Evolutionary conservation across 805 yeast species (phyloP).

Genomic region (Komagataella pseudopastoris): DNA sequence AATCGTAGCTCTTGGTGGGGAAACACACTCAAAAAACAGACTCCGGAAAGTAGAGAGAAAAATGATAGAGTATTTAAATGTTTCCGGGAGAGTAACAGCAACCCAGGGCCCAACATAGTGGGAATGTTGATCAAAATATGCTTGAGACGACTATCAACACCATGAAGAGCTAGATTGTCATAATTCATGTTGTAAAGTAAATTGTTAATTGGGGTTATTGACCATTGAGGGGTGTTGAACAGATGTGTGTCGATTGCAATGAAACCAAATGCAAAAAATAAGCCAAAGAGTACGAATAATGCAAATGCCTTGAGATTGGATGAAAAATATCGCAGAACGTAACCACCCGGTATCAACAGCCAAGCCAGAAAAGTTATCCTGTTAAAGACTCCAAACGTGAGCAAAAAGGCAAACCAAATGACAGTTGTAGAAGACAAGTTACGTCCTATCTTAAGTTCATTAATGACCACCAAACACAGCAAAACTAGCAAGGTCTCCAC

Average conservation of each 20-base stretch:
- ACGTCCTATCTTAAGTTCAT: slow-evolving; percentile 10
- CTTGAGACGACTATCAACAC: slow-evolving; percentile 66
- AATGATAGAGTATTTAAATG: slow-evolving; percentile 41
- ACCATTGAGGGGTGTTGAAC: slow-evolving; percentile 7
- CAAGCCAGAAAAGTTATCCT: slow-evolving; percentile 76
- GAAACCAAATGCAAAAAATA: slow-evolving; percentile 19
- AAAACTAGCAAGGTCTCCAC: slow-evolving; percentile 54
- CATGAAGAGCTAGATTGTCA: slow-evolving; percentile 61
- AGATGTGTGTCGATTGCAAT: slow-evolving; percentile 41
- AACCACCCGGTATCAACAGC: slow-evolving; percentile 46
- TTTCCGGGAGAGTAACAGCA: slow-evolving; percentile 25
- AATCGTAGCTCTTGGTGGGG: slow-evolving; percentile 96
- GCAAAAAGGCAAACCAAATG: slow-evolving; percentile 30
- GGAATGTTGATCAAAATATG: slow-evolving; percentile 73
- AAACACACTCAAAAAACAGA: slow-evolving; percentile 46
- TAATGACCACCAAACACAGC: slow-evolving; percentile 34
- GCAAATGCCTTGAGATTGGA: slow-evolving; percentile 18
- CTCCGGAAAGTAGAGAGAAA: slow-evolving; percentile 47
- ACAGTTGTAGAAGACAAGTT: background rate
- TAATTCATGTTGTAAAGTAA: slow-evolving; percentile 50
- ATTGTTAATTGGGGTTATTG: slow-evolving; percentile 65
- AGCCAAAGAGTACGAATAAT: slow-evolving; percentile 15
- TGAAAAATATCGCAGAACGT: slow-evolving; percentile 27
- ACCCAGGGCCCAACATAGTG: slow-evolving; percentile 66
- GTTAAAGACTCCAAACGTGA: slow-evolving; percentile 67